Conservation (phyloP, 1,139 yeast species). For the Sugiyamaella grinbergsii region DNA sequence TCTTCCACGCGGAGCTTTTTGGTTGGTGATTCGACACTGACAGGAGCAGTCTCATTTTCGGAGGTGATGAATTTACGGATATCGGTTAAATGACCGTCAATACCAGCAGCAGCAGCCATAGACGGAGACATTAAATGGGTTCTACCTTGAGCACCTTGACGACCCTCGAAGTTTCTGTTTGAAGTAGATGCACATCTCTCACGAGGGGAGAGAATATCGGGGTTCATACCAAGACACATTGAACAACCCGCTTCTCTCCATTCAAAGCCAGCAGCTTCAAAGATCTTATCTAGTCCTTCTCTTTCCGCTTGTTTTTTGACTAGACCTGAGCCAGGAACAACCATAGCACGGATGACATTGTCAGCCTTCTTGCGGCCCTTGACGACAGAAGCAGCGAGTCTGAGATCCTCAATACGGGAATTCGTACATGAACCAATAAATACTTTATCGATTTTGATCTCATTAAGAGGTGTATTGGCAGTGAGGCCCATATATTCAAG, state of each 20-base stretch:
- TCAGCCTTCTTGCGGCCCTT: slow-evolving; percentile 87
- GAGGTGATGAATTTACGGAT: slow-evolving; percentile 75
- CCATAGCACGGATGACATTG: slow-evolving; percentile 77
- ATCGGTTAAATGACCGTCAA: slow-evolving; percentile 86
- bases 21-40: slow-evolving; percentile 47
- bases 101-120: slow-evolving; percentile 99
- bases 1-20: slow-evolving; percentile 27
- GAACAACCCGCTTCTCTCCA: slow-evolving; percentile 99
- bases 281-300: slow-evolving; percentile 91
- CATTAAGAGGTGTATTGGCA: slow-evolving; percentile 77
- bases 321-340: slow-evolving; percentile 97
- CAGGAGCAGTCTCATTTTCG: slow-evolving; percentile 61
- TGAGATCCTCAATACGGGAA: slow-evolving; percentile 93
- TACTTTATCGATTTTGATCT: slow-evolving; percentile 81
- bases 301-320: slow-evolving; percentile 90
- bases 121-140: slow-evolving; percentile 98
- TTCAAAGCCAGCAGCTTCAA: slow-evolving; percentile 88
- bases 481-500: slow-evolving; percentile 86
- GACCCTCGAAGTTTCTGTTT: slow-evolving; percentile 97
- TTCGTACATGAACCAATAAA: slow-evolving; percentile 98
- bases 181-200: slow-evolving; percentile 99
- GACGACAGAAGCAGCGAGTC: slow-evolving; percentile 93
- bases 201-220: slow-evolving; percentile 89
- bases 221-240: slow-evolving; percentile 99
- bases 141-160: slow-evolving; percentile 97